phyloP scores from a whole-genome alignment of 2,329 filamentous ascomycete species.

The Fusarium buxicola region DNA sequence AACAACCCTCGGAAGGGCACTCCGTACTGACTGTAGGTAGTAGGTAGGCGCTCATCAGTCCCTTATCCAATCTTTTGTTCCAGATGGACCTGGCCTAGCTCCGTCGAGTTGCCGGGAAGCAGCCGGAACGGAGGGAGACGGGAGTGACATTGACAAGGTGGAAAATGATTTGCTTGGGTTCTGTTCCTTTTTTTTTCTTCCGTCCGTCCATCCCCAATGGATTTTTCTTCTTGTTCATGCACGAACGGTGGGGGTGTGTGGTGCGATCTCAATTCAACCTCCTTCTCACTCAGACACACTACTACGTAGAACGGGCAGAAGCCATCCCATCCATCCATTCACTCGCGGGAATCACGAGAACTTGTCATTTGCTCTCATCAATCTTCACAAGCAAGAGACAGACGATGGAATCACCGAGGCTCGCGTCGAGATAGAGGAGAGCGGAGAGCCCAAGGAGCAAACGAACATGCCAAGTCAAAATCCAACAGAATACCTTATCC shows the following conservation, averaged over 20 bases:
- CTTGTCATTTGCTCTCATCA: slow-evolving; percentile 31
- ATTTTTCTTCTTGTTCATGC: slow-evolving; percentile 38
- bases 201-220: slow-evolving; percentile 45
- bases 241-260: slow-evolving; percentile 34
- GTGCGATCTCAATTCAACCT: slow-evolving; percentile 34
- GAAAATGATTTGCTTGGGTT: slow-evolving; percentile 16
- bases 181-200: slow-evolving; percentile 17
- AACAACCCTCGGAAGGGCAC: slow-evolving; percentile 20
- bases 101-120: slow-evolving; percentile 24
- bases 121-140: slow-evolving; percentile 31
- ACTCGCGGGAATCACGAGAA: slow-evolving; percentile 3
- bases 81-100: slow-evolving; percentile 7
- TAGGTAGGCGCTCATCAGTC: no score
- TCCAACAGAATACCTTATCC: slow-evolving; percentile 33
- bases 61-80: background rate
- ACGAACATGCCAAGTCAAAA: slow-evolving; percentile 25
- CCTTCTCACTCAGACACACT: slow-evolving; percentile 5
- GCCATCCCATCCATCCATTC: no score
- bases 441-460: slow-evolving; percentile 2
- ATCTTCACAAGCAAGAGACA: slow-evolving; percentile 38
- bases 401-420: slow-evolving; percentile 20
- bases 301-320: background rate
- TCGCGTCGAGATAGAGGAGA: background rate
- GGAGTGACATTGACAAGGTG: slow-evolving; percentile 26
- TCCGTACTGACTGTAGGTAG: no score